Percentiles rank a stretch among this genome's conserved stretches.
Evolutionary conservation across 1,284 basidiomycete species (phyloP).

Genomic region (Leccinum glutinopallens): DNA sequence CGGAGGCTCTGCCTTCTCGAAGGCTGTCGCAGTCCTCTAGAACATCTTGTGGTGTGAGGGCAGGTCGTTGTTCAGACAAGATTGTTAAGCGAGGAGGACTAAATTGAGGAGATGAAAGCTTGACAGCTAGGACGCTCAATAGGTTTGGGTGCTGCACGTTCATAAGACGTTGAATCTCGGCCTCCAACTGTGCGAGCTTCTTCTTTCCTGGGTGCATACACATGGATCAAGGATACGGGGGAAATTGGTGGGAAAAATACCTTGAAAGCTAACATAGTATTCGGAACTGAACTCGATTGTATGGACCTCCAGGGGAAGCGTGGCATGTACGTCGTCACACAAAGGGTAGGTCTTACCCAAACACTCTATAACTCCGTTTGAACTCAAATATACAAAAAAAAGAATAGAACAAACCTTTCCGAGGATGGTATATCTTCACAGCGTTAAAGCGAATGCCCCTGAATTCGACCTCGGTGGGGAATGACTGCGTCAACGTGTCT

Average conservation of each 20-base stretch:
- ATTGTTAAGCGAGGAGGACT: conserved; percentile 59
- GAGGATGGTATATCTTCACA: conserved; percentile 71
- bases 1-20: conserved; percentile 66
- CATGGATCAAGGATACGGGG: background rate
- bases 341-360: conserved; percentile 68
- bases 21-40: conserved; percentile 68
- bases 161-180: conserved; percentile 63
- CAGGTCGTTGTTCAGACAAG: conserved; percentile 64
- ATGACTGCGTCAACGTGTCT: conserved; percentile 63
- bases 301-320: conserved; percentile 65
- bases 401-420: conserved; percentile 49
- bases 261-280: conserved; percentile 69
- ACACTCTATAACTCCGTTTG: conserved; percentile 44
- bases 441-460: conserved; percentile 59
- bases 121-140: conserved; percentile 63
- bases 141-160: conserved; percentile 63
- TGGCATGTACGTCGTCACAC: conserved; percentile 55
- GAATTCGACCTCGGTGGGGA: conserved; percentile 56
- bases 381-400: background rate
- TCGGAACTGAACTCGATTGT: conserved; percentile 62
- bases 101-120: conserved; percentile 52
- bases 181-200: conserved; percentile 68
- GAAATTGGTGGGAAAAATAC: conserved; percentile 31
- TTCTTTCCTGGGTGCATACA: conserved; percentile 43
- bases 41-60: conserved; percentile 65